Percentiles rank a stretch among this genome's conserved stretches.
Conservation (phyloP, 163 green algal species). For the Botryococcus braunii region DNA sequence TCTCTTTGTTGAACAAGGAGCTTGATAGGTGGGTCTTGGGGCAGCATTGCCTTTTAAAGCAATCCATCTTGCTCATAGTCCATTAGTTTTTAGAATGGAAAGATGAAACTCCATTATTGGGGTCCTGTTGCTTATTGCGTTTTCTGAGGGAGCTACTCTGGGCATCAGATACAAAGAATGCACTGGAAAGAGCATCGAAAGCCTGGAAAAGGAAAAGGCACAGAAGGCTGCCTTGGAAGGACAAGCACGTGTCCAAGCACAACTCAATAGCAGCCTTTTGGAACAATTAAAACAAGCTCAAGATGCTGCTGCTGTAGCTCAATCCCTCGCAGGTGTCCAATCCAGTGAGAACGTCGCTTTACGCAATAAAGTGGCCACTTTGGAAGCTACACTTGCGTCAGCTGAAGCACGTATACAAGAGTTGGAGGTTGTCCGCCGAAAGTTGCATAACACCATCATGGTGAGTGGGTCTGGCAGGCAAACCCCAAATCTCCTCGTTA, state of each 20-base stretch:
- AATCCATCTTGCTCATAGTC: background rate
- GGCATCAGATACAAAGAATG: slow-evolving; percentile 33
- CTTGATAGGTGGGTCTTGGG: slow-evolving; percentile 9
- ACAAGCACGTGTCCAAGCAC: slow-evolving; percentile 39
- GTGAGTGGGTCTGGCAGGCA: too few species aligned
- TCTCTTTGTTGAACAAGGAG: slow-evolving; percentile 21
- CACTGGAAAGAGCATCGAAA: slow-evolving; percentile 57
- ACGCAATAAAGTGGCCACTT: background rate
- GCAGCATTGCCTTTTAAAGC: background rate
- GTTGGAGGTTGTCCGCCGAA: slow-evolving; percentile 66
- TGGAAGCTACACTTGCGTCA: slow-evolving; percentile 17
- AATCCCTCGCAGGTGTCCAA: background rate
- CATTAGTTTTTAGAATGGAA: background rate
- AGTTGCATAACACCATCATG: slow-evolving; percentile 90
- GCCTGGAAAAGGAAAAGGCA: slow-evolving; percentile 51
- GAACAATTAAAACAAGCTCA: slow-evolving; percentile 35
- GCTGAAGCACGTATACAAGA: slow-evolving; percentile 56
- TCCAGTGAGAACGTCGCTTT: background rate
- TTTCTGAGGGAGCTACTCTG: slow-evolving; percentile 40
- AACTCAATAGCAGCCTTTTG: slow-evolving; percentile 42
- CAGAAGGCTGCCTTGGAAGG: slow-evolving; percentile 45
- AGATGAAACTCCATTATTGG: slow-evolving; percentile 24
- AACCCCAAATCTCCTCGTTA: too few species aligned
- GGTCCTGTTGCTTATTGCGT: slow-evolving; percentile 27
- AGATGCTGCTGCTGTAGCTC: background rate